Evolutionary conservation across 768 basidiomycete genomes (phyloP), one percentile per base, ranked within the genome.

Genomic region (Termitomyces sp.): DNA sequence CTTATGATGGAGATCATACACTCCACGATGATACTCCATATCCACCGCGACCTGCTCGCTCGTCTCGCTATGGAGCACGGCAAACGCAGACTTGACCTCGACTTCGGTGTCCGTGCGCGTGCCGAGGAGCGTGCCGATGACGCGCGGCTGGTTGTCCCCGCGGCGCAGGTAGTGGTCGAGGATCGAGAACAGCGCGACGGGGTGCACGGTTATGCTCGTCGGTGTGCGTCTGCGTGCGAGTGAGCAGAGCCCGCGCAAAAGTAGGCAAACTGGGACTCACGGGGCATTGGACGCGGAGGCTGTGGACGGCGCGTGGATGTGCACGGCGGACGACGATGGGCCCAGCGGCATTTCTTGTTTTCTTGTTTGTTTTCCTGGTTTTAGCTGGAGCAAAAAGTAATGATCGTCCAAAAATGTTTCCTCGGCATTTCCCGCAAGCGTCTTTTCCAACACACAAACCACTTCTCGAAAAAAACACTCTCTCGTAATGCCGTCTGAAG

Each of bases 91-190:
- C 57, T 86, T 82, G 62, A 97, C 86, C 65, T 92, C 88, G 61
- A 98, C 76, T 58, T 84, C 79, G 53, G 79, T 78, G 50, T 80
- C 81, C 32, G 81, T 84, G 62, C 96, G 85, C 55, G 82, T 83
- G 18, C 96, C 96, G 26, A 98, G 87, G 32, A 98, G 85, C 0
- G 96, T 97, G 23, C 96, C 96, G 70, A 98, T 96, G 18, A 98
- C 96, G 59, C 95, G 87, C 60, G 88, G 87, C 66, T 95, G 90
- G 30, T 78, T 73, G 64, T 90, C 86, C 43, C 84, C 87, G 61
- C 93, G 85, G 18, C 96, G 89, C 54, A 98, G 86, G 74, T 95
- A 95, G 79, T 98, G 95, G 75, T 97, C 95, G 64, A 98, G 87
- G 78, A 98, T 92, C 55, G 93, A 88, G 72, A 97, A 93, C 50